phyloP scores from a whole-genome alignment of 805 yeast genomes.

The Kluyveromyces siamensis region DNA sequence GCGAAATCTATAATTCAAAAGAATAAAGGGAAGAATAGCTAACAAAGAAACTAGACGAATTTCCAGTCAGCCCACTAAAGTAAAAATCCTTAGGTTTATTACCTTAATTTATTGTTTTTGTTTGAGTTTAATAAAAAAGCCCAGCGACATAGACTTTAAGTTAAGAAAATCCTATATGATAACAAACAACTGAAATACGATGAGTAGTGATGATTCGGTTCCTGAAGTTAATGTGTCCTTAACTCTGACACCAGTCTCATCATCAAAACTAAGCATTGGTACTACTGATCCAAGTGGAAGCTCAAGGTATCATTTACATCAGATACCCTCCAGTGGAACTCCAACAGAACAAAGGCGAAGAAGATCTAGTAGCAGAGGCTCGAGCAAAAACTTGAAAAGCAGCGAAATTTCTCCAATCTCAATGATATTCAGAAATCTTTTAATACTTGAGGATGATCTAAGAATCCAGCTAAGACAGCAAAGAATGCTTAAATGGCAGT shows the following conservation, averaged over 20 bases:
- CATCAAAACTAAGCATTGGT: background rate
- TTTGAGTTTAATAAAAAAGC: background rate
- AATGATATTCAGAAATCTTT: constrained; percentile 69
- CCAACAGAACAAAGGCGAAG: constrained; percentile 7
- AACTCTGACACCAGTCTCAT: background rate
- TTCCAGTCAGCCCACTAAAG: too few species aligned
- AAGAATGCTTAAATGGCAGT: constrained; percentile 45
- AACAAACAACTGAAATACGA: background rate
- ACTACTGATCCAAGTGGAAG: background rate
- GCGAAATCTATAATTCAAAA: too few species aligned
- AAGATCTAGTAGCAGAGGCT: constrained; percentile 21
- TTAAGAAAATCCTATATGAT: background rate
- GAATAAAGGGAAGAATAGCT: too few species aligned
- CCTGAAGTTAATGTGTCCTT: background rate
- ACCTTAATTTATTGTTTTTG: background rate
- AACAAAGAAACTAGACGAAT: too few species aligned
- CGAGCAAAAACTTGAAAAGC: constrained; percentile 21
- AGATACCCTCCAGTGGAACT: background rate
- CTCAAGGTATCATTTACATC: background rate
- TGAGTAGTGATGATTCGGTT: background rate
- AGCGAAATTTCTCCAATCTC: constrained; percentile 43
- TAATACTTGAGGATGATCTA: constrained; percentile 78
- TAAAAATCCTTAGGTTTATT: background rate
- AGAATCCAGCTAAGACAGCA: constrained; percentile 75
- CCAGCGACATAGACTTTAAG: background rate